Conservation (phyloP, 176 grass and related monocot genomes). For the Zoysia japonica region DNA sequence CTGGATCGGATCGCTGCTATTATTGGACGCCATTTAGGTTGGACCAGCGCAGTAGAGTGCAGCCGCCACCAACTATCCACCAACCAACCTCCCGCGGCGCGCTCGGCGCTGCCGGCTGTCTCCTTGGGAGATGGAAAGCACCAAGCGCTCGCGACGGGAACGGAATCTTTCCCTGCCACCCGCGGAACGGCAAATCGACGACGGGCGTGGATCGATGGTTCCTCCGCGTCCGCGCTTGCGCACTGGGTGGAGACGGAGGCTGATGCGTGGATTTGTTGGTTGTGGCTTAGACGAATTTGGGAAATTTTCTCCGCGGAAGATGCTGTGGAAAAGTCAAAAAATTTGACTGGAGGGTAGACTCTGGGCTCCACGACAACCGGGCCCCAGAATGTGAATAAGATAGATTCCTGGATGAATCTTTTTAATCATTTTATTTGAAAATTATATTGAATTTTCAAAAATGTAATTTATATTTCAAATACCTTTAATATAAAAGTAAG, state of each 20-base stretch:
- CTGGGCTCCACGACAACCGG: not conserved
- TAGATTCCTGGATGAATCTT: too few relatives aligned
- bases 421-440: too few relatives aligned
- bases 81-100: constrained; percentile 24
- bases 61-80: constrained; percentile 56
- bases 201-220: not conserved
- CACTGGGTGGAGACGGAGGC: not conserved
- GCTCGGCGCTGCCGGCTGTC: constrained; percentile 19
- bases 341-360: not conserved
- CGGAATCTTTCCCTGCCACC: not conserved
- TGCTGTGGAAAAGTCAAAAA: constrained; percentile 22
- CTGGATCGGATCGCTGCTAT: constrained; percentile 47
- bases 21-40: constrained; percentile 55
- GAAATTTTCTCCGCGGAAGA: not conserved
- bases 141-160: constrained; percentile 21
- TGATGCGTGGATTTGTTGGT: not conserved
- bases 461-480: too few relatives aligned
- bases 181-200: constrained; percentile 21
- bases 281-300: not conserved
- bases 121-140: constrained; percentile 44
- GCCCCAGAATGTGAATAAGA: too few relatives aligned
- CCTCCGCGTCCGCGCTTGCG: not conserved
- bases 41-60: constrained; percentile 38
- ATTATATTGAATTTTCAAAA: too few relatives aligned
- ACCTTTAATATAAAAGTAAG: too few relatives aligned